phyloP scores from a whole-genome alignment of 129 eudicot genomes.

The Gnaphalium uliginosum region DNA sequence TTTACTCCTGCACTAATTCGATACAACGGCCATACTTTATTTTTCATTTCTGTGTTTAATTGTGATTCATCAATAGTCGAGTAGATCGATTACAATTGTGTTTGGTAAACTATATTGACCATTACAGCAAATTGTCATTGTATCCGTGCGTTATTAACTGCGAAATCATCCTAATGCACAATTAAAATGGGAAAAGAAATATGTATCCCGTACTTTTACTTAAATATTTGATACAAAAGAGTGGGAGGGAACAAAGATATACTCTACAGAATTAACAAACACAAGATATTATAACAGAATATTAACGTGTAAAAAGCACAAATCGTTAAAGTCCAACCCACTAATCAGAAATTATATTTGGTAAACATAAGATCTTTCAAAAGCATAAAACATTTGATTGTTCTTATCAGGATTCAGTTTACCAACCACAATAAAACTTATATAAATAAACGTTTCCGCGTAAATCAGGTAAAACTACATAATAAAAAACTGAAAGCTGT shows the following conservation, averaged over 20 bases:
- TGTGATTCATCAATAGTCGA: too few relatives aligned
- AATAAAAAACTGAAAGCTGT: not conserved
- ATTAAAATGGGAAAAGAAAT: not conserved
- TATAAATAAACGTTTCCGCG: not conserved
- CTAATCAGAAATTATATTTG: slow-evolving; percentile 11
- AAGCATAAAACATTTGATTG: slow-evolving; percentile 4
- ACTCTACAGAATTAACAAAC: not conserved
- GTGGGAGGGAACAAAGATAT: not conserved
- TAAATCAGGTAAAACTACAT: not conserved
- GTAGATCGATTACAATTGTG: too few relatives aligned
- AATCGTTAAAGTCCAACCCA: slow-evolving; percentile 2
- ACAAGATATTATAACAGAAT: not conserved
- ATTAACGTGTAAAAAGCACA: slow-evolving; percentile 4
- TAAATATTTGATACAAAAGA: too few relatives aligned
- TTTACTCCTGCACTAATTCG: too few relatives aligned
- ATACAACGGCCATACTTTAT: too few relatives aligned
- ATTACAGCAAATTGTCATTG: not conserved
- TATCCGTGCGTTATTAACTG: not conserved
- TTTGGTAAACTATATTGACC: slow-evolving; percentile 4
- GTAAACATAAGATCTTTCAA: slow-evolving; percentile 24
- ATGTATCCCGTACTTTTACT: not conserved
- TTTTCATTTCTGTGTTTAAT: too few relatives aligned
- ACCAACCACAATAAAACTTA: slow-evolving; percentile 5
- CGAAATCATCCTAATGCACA: not conserved
- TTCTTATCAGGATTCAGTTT: not conserved